Conservation (phyloP, 2,329 filamentous ascomycete genomes). For the Fusarium mexicanum region DNA sequence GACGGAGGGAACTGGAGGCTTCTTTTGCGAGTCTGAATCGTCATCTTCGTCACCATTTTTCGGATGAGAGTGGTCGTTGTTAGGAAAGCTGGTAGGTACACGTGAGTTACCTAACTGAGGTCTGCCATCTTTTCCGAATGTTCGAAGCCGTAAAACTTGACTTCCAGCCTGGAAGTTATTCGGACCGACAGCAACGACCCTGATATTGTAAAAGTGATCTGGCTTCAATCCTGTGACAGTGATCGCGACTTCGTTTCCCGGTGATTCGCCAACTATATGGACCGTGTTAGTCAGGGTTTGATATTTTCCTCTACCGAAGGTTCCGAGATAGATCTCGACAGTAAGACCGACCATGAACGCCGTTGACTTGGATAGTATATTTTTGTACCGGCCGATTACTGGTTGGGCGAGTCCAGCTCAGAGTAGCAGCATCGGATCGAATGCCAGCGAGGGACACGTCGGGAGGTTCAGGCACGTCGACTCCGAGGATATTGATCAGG, state of each 20-base stretch:
- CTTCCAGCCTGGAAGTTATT: conserved; percentile 95
- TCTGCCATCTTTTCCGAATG: conserved; percentile 71
- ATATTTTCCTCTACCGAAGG: background rate
- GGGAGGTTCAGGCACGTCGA: conserved; percentile 91
- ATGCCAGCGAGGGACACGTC: conserved; percentile 92
- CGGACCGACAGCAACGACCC: conserved; percentile 89
- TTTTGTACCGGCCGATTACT: conserved; percentile 77
- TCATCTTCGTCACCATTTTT: conserved; percentile 57
- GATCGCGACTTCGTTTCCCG: conserved; percentile 65
- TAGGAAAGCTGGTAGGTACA: conserved; percentile 64
- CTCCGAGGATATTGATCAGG: conserved; percentile 87
- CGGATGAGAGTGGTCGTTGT: conserved; percentile 58
- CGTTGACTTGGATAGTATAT: conserved; percentile 93
- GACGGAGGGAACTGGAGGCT: conserved; percentile 62
- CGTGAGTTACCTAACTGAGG: conserved; percentile 68
- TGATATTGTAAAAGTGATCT: conserved; percentile 90
- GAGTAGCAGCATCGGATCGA: conserved; percentile 83
- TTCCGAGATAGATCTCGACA: conserved; percentile 1
- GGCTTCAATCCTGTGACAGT: conserved; percentile 89
- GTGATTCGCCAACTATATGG: conserved; percentile 80
- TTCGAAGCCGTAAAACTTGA: conserved; percentile 83
- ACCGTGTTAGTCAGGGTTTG: conserved; percentile 23
- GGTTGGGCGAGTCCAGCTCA: conserved; percentile 87
- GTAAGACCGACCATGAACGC: conserved; percentile 76
- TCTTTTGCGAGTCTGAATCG: conserved; percentile 57